Base-by-base conservation (phyloP, 2,329 filamentous ascomycete genomes). In the Thelonectria blattea region DNA sequence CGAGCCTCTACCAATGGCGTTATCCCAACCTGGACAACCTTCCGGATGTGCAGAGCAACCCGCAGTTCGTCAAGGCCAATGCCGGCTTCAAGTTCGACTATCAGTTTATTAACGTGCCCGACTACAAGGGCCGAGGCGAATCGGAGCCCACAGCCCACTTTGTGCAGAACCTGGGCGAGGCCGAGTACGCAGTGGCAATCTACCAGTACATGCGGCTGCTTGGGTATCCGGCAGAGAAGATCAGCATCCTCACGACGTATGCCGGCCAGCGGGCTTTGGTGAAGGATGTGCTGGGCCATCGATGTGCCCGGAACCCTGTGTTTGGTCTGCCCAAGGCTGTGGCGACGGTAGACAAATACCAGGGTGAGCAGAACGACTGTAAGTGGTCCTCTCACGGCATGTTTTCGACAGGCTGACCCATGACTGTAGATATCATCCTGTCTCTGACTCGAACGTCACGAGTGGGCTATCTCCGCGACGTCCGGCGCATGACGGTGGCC, bases 331-430 rank as follows among this genome's bases (percentile, higher is more conserved):
- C 95, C 17, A 91, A 89, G 76, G 89, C 91, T 54, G 92, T 99
- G 27, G 93, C 92, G 3, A 99, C 96, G 5, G 94, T 99, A 64
- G 95, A 99, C 80, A 97, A 97, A 76, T 99, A 98, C 72, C 95
- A 99, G 80, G 96, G 95, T 74, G 95, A 99, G 81, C 95, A 99
- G 78, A 99, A 99, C 77, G 95, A 99, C 73, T 98, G 92, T 95
- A 83, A 83, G 91, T 87, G 57, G 17, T 34, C 12, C 48, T 24
- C 39, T 27, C 34, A 6, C 27, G 32, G n/a, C 59, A 56, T 34
- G 20, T 27, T 17, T 39, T 12, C 4, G n/a, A 46, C 57, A 15
- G 18, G 57, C 71, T 75, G 60, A 74, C 59, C 17, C n/a, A n/a
- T 10, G 5, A 2, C 39, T 34, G 34, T 60, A 95, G 92, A 97